phyloP scores from a whole-genome alignment of 1,284 basidiomycete genomes.

The Mycosarcoma maydis region DNA sequence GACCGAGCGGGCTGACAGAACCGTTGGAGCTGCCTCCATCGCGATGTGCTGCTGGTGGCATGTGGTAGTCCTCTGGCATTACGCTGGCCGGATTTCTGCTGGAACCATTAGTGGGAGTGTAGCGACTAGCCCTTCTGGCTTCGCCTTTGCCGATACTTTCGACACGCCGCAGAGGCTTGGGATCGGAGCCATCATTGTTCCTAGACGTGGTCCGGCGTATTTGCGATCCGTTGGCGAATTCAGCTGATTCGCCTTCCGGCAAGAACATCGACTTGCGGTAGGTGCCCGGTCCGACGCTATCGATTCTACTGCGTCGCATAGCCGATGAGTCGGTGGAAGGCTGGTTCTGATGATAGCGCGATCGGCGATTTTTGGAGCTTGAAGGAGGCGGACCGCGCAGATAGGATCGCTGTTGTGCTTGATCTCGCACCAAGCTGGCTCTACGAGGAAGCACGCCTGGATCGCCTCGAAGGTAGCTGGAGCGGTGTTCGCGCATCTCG shows the following conservation, averaged over 20 bases:
- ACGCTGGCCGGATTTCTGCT: conserved; percentile 17
- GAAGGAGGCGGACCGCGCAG: conserved; percentile 38
- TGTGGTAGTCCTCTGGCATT: conserved; percentile 5
- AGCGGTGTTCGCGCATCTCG: conserved; percentile 26
- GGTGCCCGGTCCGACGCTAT: conserved; percentile 50
- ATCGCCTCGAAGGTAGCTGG: conserved; percentile 13
- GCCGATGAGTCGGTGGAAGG: conserved; percentile 7
- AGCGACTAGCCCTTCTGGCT: conserved; percentile 26
- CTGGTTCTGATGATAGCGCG: conserved; percentile 23
- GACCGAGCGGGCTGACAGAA: conserved; percentile 24
- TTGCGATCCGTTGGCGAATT: conserved; percentile 14
- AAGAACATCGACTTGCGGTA: conserved; percentile 53
- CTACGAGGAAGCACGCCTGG: conserved; percentile 16
- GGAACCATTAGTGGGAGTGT: conserved; percentile 4
- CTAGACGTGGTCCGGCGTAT: conserved; percentile 16
- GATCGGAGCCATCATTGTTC: conserved; percentile 4
- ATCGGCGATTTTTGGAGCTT: conserved; percentile 33
- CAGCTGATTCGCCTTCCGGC: conserved; percentile 17
- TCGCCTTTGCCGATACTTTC: conserved; percentile 53
- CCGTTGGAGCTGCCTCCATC: conserved; percentile 25
- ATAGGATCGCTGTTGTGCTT: conserved; percentile 21
- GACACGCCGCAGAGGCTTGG: conserved; percentile 30
- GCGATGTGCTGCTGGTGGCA: conserved; percentile 1
- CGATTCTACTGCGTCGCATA: conserved; percentile 44
- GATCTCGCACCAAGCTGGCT: conserved; percentile 16